Evolutionary conservation across 768 basidiomycete species (phyloP).

Genomic region (Polyporus arcularius): DNA sequence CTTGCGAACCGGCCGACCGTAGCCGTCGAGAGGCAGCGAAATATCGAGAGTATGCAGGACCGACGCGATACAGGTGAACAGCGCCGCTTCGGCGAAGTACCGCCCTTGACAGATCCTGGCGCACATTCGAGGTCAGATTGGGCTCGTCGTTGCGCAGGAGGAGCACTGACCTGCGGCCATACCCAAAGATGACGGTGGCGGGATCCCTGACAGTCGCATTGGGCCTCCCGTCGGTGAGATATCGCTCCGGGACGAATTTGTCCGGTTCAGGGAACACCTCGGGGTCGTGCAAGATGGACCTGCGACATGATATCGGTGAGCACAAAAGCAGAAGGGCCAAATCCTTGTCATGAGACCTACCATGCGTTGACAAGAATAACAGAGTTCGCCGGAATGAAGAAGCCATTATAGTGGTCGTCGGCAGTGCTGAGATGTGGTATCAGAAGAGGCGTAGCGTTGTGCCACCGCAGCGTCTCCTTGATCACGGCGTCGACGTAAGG

Average conservation of each 20-base stretch:
- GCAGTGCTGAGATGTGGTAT: constrained; percentile 11
- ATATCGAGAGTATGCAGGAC: constrained; percentile 12
- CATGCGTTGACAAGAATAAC: constrained; percentile 20
- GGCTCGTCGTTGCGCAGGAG: too few species aligned
- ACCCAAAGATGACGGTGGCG: constrained; percentile 25
- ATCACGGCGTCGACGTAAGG: constrained; percentile 27
- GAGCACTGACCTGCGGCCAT: constrained; percentile 15
- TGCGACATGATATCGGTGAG: constrained; percentile 16
- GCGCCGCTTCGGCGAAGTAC: background rate
- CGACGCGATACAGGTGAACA: constrained; percentile 12
- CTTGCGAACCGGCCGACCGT: background rate
- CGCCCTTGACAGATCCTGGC: constrained; percentile 13
- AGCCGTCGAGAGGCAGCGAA: background rate
- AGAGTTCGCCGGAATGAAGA: constrained; percentile 29
- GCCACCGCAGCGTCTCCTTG: constrained; percentile 35
- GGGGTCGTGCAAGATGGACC: constrained; percentile 54
- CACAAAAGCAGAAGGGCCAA: background rate
- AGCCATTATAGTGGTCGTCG: constrained; percentile 30
- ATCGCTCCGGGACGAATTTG: constrained; percentile 51
- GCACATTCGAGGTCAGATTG: background rate
- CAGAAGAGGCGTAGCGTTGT: constrained; percentile 33
- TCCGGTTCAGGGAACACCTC: constrained; percentile 45
- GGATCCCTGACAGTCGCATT: constrained; percentile 6
- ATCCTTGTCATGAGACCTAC: background rate
- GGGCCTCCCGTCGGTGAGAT: constrained; percentile 29